Conservation (phyloP, 805 yeast genomes). For the Nakazawaea ishiwadae region DNA sequence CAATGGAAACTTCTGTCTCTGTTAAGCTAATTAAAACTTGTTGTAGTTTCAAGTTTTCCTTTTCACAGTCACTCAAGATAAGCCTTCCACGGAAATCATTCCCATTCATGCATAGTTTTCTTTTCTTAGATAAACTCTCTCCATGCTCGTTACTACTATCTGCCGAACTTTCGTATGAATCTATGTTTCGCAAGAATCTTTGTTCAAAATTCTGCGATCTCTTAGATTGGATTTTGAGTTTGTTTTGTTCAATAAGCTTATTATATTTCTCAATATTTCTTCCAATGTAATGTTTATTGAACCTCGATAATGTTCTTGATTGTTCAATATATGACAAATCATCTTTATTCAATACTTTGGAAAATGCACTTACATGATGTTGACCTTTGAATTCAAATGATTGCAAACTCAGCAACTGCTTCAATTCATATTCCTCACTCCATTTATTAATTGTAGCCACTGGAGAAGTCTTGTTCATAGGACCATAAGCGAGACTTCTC, state of each 20-base stretch:
- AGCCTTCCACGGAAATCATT: background rate
- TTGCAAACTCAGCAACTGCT: background rate
- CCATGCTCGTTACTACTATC: background rate
- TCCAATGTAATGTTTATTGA: conserved; percentile 20
- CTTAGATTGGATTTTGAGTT: background rate
- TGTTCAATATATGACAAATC: conserved; percentile 7
- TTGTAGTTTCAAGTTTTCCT: background rate
- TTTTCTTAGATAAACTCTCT: background rate
- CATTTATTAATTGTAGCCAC: conserved; percentile 12
- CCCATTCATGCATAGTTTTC: background rate
- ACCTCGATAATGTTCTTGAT: conserved; percentile 17
- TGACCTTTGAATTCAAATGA: conserved; percentile 12
- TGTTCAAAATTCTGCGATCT: background rate
- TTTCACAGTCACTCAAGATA: background rate
- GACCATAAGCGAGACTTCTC: conserved; percentile 12
- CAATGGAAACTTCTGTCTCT: no score
- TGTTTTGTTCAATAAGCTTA: background rate
- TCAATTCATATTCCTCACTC: background rate
- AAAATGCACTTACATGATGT: conserved; percentile 12
- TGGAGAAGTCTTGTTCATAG: background rate
- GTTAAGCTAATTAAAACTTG: no score
- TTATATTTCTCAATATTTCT: conserved; percentile 1
- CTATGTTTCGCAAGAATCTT: background rate
- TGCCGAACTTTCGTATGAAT: background rate
- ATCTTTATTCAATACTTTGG: background rate